Evolutionary conservation across 192 early-diverging fungal species (phyloP).

Genomic region (Coemansia sp.): DNA sequence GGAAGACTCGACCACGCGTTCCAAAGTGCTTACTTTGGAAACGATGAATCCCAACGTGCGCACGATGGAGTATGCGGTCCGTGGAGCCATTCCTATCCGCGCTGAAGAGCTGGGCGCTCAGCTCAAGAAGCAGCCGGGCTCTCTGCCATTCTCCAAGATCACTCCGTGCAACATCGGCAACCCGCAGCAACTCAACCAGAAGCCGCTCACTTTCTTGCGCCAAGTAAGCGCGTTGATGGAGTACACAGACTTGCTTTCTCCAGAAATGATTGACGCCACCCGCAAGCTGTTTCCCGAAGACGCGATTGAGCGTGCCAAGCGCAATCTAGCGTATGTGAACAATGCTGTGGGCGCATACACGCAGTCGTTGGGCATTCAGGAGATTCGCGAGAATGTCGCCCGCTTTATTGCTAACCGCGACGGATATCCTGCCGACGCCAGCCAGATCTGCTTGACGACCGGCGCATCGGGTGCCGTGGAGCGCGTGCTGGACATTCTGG

Average conservation of each 20-base stretch:
- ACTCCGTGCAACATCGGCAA: slow-evolving; percentile 90
- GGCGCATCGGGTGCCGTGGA: slow-evolving; percentile 95
- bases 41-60: slow-evolving; percentile 70
- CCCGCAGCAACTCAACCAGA: slow-evolving; percentile 85
- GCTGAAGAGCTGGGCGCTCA: slow-evolving; percentile 76
- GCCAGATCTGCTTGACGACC: slow-evolving; percentile 87
- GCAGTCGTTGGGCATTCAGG: slow-evolving; percentile 88
- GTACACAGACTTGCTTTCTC: slow-evolving; percentile 76
- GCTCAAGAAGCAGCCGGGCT: slow-evolving; percentile 41
- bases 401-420: slow-evolving; percentile 91
- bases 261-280: slow-evolving; percentile 55
- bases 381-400: slow-evolving; percentile 83
- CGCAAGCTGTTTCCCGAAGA: slow-evolving; percentile 82
- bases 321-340: slow-evolving; percentile 66
- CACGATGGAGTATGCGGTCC: slow-evolving; percentile 90
- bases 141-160: slow-evolving; percentile 69
- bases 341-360: slow-evolving; percentile 87
- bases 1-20: background rate
- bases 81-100: slow-evolving; percentile 91
- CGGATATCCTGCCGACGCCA: slow-evolving; percentile 80
- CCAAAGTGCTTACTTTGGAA: slow-evolving; percentile 68
- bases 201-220: slow-evolving; percentile 94
- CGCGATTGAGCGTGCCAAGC: slow-evolving; percentile 77
- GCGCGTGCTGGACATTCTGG: slow-evolving; percentile 81
- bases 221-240: slow-evolving; percentile 89